Evolutionary conservation across 202 grass and related monocot species (phyloP).

Genomic region (Bolboschoenoplectus hybrid): DNA sequence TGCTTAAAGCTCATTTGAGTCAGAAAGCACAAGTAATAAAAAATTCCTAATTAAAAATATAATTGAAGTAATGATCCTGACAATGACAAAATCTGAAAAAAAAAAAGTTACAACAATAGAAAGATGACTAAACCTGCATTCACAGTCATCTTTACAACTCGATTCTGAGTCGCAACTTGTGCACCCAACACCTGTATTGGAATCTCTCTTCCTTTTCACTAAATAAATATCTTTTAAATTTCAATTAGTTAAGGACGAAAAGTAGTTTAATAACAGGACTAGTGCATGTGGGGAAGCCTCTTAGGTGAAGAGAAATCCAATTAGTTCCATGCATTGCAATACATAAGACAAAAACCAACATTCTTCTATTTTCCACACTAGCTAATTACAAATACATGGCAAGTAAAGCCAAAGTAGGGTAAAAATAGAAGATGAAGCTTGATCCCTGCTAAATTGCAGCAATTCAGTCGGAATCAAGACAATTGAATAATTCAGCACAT

Average conservation of each 20-base stretch:
- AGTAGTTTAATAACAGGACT: not conserved
- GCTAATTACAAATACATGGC: not conserved
- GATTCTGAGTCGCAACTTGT: conserved; percentile 74
- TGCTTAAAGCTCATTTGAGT: not conserved
- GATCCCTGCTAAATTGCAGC: not conserved
- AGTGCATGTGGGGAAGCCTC: not conserved
- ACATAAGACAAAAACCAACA: not conserved
- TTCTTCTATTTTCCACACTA: conserved; percentile 15
- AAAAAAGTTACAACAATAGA: conserved; percentile 32
- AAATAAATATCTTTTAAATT: conserved; percentile 86
- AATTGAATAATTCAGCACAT: not conserved
- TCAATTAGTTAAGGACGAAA: conserved; percentile 43
- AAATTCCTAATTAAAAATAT: not conserved
- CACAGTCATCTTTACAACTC: conserved; percentile 87
- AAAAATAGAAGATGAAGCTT: not conserved
- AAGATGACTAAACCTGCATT: conserved; percentile 77
- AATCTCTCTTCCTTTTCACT: conserved; percentile 87
- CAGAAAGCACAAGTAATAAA: not conserved
- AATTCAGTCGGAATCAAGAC: not conserved
- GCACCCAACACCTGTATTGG: conserved; percentile 69
- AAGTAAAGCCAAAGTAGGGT: not conserved
- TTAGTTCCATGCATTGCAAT: not conserved
- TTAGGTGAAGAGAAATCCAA: not conserved
- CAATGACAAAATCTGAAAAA: not conserved
- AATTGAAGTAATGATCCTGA: not conserved